These are phyloP conservation scores for Epichloe hybrida DNA, from an alignment of 2,329 filamentous ascomycete species.

Conservation along the genomic window DNA sequence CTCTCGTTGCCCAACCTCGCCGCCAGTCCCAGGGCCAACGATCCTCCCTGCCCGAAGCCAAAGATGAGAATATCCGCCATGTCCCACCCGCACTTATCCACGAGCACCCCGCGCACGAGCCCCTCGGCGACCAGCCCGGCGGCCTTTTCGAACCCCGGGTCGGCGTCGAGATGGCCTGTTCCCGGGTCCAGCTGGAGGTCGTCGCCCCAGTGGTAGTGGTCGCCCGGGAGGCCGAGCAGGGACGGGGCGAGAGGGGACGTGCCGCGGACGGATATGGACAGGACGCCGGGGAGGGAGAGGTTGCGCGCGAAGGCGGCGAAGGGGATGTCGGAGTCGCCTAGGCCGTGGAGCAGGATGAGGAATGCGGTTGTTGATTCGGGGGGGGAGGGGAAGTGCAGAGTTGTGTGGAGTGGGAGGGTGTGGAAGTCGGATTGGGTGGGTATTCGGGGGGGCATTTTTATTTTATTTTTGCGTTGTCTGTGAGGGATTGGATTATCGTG, in stretches of 20 bases:
- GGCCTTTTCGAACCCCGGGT: constrained; percentile 45
- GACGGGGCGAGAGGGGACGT: constrained; percentile 53
- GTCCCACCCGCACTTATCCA: constrained; percentile 46
- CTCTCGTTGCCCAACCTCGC: constrained; percentile 20
- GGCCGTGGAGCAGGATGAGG: constrained; percentile 70
- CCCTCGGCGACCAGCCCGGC: constrained; percentile 31
- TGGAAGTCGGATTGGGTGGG: constrained; percentile 37
- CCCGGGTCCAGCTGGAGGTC: constrained; percentile 40
- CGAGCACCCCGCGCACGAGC: constrained; percentile 36
- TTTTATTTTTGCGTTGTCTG: neutral
- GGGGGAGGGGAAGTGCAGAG: constrained; percentile 33
- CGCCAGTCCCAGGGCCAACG: constrained; percentile 43
- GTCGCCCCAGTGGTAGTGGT: constrained; percentile 53
- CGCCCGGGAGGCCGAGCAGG: constrained; percentile 27
- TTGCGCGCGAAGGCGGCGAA: constrained; percentile 57
- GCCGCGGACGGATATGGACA: constrained; percentile 61
- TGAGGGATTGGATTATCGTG: neutral
- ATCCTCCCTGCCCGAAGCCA: constrained; percentile 55
- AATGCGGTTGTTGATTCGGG: constrained; percentile 56
- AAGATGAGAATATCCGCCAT: constrained; percentile 47
- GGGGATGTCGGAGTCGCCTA: constrained; percentile 59
- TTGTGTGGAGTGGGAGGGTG: constrained; percentile 29
- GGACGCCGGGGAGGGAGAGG: constrained; percentile 63
- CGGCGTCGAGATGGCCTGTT: constrained; percentile 42
- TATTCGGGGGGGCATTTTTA: constrained; percentile 34